A percentile compares a stretch with the other conserved stretches of the same genome.
These are phyloP conservation scores for Coemansia sp. DNA, from an alignment of 192 early-diverging fungal genomes.

Conservation along the genomic window DNA sequence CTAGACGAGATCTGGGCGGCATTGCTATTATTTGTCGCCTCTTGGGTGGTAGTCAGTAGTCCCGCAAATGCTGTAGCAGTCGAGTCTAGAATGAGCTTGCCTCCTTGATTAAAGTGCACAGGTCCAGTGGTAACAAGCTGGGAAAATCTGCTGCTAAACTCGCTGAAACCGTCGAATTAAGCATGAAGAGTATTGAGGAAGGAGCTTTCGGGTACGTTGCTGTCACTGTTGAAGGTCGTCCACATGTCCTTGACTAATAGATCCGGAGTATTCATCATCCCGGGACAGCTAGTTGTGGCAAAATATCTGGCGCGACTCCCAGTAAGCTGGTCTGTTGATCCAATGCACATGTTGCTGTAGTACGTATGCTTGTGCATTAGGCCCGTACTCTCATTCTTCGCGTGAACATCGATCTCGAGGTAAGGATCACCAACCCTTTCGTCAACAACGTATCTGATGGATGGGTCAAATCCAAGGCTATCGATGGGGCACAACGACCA, in stretches of 20 bases:
- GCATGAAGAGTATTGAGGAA: too few relatives aligned
- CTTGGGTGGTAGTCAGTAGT: too few relatives aligned
- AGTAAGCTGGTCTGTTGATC: background rate
- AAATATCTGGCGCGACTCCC: constrained; percentile 7
- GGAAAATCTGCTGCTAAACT: background rate
- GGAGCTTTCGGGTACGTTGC: too few relatives aligned
- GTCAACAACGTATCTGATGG: background rate
- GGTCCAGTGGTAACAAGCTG: background rate
- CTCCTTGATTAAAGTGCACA: background rate
- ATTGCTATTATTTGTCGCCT: too few relatives aligned
- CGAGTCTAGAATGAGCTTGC: background rate
- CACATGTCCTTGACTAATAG: too few relatives aligned
- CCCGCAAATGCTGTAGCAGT: background rate
- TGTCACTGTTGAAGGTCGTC: too few relatives aligned
- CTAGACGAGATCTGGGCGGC: too few relatives aligned
- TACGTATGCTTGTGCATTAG: background rate
- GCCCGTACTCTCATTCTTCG: background rate
- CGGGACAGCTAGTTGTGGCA: constrained; percentile 7
- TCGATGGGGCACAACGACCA: constrained; percentile 7
- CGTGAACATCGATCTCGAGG: background rate
- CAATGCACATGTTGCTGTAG: background rate
- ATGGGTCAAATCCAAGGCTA: constrained; percentile 11
- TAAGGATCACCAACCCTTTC: background rate
- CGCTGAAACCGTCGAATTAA: too few relatives aligned
- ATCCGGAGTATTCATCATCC: background rate